Conservation (phyloP, 2,329 filamentous ascomycete species). For the Blumeriella jaapii region DNA sequence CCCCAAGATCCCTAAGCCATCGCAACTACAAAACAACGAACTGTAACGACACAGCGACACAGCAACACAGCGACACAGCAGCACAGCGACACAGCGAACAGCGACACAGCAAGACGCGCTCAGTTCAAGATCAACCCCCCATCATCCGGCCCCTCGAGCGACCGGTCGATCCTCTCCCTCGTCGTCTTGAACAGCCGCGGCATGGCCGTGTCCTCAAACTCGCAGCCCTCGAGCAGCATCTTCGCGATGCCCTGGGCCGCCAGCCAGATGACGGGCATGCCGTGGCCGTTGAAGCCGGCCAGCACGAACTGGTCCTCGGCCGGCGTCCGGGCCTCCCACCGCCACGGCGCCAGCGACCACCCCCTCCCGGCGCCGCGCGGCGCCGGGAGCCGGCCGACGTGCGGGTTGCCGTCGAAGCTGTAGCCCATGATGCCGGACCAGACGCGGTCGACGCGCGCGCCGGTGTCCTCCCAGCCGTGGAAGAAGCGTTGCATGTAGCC, state of each 20-base stretch:
- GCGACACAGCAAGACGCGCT: no score
- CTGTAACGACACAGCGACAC: no score
- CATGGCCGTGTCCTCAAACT: constrained; percentile 15
- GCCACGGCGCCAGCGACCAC: constrained; percentile 11
- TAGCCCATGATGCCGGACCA: constrained; percentile 32
- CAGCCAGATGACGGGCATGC: constrained; percentile 37
- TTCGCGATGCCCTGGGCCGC: constrained; percentile 30
- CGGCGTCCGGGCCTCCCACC: neutral
- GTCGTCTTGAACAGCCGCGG: constrained; percentile 29
- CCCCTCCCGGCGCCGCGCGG: constrained; percentile 8
- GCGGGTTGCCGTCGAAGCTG: constrained; percentile 32
- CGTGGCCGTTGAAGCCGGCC: constrained; percentile 40
- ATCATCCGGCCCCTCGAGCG: neutral
- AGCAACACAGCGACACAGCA: no score
- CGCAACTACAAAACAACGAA: no score
- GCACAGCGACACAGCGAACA: no score
- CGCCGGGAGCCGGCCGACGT: constrained; percentile 33
- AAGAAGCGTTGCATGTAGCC: constrained; percentile 38
- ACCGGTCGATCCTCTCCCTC: constrained; percentile 6
- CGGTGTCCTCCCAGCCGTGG: constrained; percentile 36
- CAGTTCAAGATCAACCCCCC: no score
- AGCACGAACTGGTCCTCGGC: constrained; percentile 32
- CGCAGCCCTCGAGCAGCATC: constrained; percentile 28
- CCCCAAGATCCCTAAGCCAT: no score
- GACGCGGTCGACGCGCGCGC: constrained; percentile 26